Evolutionary conservation across 371 early-diverging fungal species (phyloP).

Genomic region (Fennellomyces sp.): DNA sequence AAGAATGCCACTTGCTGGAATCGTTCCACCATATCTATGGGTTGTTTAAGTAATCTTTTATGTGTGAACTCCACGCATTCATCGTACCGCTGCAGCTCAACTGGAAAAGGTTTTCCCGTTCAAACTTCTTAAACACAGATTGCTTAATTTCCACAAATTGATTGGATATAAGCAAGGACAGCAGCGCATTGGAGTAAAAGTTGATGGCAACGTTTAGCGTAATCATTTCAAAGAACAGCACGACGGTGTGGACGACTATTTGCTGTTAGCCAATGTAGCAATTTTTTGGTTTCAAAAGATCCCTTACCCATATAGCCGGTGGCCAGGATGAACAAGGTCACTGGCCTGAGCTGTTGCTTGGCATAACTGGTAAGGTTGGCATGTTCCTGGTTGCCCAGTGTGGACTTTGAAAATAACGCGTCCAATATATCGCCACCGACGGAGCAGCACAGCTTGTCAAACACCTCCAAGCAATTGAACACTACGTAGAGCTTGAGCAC

Average conservation of each 20-base stretch:
- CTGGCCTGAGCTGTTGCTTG: conserved; percentile 53
- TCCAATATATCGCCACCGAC: conserved; percentile 95
- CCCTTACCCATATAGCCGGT: conserved; percentile 78
- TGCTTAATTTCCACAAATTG: conserved; percentile 99
- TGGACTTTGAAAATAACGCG: conserved; percentile 80
- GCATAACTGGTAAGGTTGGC: conserved; percentile 29
- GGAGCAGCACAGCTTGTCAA: conserved; percentile 91
- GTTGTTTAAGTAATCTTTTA: background rate
- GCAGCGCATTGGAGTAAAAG: conserved; percentile 89
- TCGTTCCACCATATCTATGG: conserved; percentile 90
- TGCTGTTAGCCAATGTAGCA: background rate
- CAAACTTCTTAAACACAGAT: conserved; percentile 95
- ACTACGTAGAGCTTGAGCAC: conserved; percentile 96
- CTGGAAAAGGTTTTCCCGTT: conserved; percentile 95
- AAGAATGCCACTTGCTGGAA: conserved; percentile 90
- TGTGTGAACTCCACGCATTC: background rate
- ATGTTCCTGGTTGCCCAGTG: conserved; percentile 44
- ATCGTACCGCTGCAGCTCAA: conserved; percentile 81
- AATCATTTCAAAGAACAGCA: conserved; percentile 95
- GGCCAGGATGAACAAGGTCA: conserved; percentile 73
- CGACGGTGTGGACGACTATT: conserved; percentile 78
- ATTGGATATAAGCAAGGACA: conserved; percentile 92
- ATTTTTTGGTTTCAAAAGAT: too few species aligned
- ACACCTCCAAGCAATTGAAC: conserved; percentile 93
- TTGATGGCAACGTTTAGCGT: conserved; percentile 96